Evolutionary conservation across 139 green algal genomes (phyloP).

Genomic region (Edaphochlamys debaryana): DNA sequence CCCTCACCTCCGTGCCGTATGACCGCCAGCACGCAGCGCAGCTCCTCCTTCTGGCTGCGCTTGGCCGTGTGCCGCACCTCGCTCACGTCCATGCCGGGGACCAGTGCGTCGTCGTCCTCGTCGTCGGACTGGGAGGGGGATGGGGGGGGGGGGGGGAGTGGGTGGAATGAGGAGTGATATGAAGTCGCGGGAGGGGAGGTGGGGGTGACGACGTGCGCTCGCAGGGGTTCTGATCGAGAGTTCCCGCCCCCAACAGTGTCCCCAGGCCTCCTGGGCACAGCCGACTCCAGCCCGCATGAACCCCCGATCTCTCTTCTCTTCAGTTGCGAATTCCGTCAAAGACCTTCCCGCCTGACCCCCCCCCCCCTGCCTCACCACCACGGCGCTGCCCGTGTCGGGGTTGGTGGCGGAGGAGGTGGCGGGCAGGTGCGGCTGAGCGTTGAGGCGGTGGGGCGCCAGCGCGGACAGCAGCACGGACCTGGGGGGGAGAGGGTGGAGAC

Average conservation of each 20-base stretch:
- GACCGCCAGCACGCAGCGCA: slow-evolving; percentile 95
- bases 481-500: too few species aligned
- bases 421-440: slow-evolving; percentile 43
- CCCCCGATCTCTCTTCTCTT: too few species aligned
- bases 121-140: slow-evolving; percentile 18
- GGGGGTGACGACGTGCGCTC: too few species aligned
- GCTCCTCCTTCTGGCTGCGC: slow-evolving; percentile 75
- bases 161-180: background rate
- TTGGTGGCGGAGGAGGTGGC: slow-evolving; percentile 4
- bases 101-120: slow-evolving; percentile 36
- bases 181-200: background rate
- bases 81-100: slow-evolving; percentile 36
- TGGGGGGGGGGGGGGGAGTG: background rate
- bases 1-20: slow-evolving; percentile 79
- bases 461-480: slow-evolving; percentile 79
- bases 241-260: background rate
- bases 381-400: slow-evolving; percentile 29
- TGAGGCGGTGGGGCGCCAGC: slow-evolving; percentile 79
- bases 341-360: too few species aligned
- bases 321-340: too few species aligned
- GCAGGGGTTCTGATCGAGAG: too few species aligned
- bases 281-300: too few species aligned
- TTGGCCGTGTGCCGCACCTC: slow-evolving; percentile 53
- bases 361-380: slow-evolving; percentile 15
- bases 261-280: too few species aligned